Percentiles rank a stretch among this genome's conserved stretches.
Conservation (phyloP, 495 filamentous ascomycete genomes). For the Staphylotrichum longicolle region DNA sequence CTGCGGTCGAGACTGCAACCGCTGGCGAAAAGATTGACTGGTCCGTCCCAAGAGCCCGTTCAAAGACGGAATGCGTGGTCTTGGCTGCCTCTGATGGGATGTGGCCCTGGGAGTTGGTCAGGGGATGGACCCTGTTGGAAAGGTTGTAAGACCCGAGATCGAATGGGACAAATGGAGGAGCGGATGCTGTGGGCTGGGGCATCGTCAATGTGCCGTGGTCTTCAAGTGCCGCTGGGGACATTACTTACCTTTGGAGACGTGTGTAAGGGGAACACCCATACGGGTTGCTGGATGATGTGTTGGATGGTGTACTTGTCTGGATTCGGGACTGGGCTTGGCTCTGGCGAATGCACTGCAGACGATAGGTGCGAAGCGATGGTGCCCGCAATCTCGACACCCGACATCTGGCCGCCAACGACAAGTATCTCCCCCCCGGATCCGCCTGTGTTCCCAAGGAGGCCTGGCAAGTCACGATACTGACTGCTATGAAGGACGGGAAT, state of each 20-base stretch:
- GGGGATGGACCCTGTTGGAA: slow-evolving; percentile 52
- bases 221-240: slow-evolving; percentile 5
- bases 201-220: slow-evolving; percentile 4
- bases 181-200: slow-evolving; percentile 39
- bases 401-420: slow-evolving; percentile 81
- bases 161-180: slow-evolving; percentile 66
- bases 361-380: slow-evolving; percentile 69
- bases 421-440: slow-evolving; percentile 59
- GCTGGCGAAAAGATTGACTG: slow-evolving; percentile 55
- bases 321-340: slow-evolving; percentile 32
- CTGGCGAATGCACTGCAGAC: slow-evolving; percentile 50
- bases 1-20: slow-evolving; percentile 35
- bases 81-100: slow-evolving; percentile 54
- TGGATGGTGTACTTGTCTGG: slow-evolving; percentile 52
- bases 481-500: slow-evolving; percentile 62
- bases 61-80: slow-evolving; percentile 53
- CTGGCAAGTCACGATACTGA: slow-evolving; percentile 43
- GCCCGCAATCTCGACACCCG: slow-evolving; percentile 72
- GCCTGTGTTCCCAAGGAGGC: slow-evolving; percentile 32
- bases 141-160: slow-evolving; percentile 76
- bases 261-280: slow-evolving; percentile 70
- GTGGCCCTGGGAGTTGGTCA: slow-evolving; percentile 59
- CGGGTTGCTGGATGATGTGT: slow-evolving; percentile 66
- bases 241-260: slow-evolving; percentile 46
- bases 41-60: slow-evolving; percentile 58